Evolutionary conservation across 2,329 filamentous ascomycete genomes (phyloP), one percentile per base, ranked within the genome.

Genomic region (Xylariaceae sp.): DNA sequence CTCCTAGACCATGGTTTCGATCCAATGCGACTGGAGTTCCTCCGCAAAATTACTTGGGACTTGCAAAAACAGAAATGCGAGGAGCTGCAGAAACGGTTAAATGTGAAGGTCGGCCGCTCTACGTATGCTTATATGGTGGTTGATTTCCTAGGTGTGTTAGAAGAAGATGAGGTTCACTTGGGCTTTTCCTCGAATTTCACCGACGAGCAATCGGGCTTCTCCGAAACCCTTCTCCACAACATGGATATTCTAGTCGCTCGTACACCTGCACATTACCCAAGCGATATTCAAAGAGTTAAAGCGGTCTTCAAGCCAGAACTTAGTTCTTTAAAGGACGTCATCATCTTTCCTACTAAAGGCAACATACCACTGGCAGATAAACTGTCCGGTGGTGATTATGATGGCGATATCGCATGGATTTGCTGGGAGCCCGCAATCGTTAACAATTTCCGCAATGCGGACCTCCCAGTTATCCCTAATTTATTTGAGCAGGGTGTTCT

Each of bases 321-420:
- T 0, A 82, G 86, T 2, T 82, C 84, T 2, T 72, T 96, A 0
- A 89, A 89, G 57, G 89, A 97, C 64, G 86, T 96, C 1, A 79
- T 95, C 14, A 81, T 97, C 0, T 97, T 98, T 62, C 79, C 90
- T 0, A 78, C 77, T 0, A 82, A 81, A 56, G 89, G 89, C 0
- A 68, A 79, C 21, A 75, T 73, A 0, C 83, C 89, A 0, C 77
- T 92, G 0, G 90, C 89, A 0, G 82, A 85, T 7, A 86, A 87
- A 64, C 76, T 93, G 0, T 90, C 89, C 1, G 90, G 90, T 0
- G 90, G 90, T 0, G 90, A 93, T 65, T 93, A 92, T 59, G 90
- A 93, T 62, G 90, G 90, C 0, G 90, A 95, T 59, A 81, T 76
- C n/a, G 84, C 89, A 3, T 93, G 89, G 89, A 74, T 91, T 0